Evolutionary conservation across 2,329 filamentous ascomycete genomes (phyloP).

Genomic region (Didymella pomorum): DNA sequence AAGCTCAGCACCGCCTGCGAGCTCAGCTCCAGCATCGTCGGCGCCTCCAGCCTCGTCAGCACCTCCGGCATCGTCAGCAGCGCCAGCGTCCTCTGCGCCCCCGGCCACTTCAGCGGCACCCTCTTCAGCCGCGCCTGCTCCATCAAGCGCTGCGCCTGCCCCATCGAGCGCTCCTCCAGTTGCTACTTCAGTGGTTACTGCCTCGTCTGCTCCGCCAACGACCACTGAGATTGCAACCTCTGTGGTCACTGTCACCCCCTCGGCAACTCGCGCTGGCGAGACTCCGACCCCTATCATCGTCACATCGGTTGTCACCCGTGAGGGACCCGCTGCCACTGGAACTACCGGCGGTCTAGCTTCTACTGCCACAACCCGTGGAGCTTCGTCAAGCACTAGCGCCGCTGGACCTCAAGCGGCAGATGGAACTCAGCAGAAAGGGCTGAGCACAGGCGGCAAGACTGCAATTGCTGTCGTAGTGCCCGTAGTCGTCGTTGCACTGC

Average conservation of each 20-base stretch:
- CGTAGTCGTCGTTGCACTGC: constrained; percentile 83
- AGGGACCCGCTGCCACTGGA: constrained; percentile 15
- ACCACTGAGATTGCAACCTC: constrained; percentile 31
- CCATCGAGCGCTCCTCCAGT: not conserved
- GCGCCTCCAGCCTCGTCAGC: constrained; percentile 26
- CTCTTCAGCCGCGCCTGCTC: constrained; percentile 15
- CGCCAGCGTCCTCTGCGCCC: not conserved
- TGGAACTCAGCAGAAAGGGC: constrained; percentile 46
- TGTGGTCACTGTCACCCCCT: constrained; percentile 34
- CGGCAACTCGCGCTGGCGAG: constrained; percentile 29
- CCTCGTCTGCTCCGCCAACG: constrained; percentile 33
- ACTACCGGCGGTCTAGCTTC: constrained; percentile 22
- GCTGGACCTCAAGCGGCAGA: constrained; percentile 24
- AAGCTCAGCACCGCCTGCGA: constrained; percentile 21
- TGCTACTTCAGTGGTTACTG: constrained; percentile 31
- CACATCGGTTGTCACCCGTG: constrained; percentile 26
- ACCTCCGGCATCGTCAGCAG: constrained; percentile 3
- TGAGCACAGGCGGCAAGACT: constrained; percentile 74
- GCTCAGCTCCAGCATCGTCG: constrained; percentile 31
- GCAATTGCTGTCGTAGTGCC: constrained; percentile 94
- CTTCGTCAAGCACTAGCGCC: constrained; percentile 23
- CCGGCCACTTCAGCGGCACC: constrained; percentile 24
- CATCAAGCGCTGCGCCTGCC: constrained; percentile 25
- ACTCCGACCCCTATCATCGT: constrained; percentile 30
- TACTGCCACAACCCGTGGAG: constrained; percentile 13